phyloP scores from a whole-genome alignment of 2,329 filamentous ascomycete species.

The Ophiognomonia clavigignenti-juglandacearum region DNA sequence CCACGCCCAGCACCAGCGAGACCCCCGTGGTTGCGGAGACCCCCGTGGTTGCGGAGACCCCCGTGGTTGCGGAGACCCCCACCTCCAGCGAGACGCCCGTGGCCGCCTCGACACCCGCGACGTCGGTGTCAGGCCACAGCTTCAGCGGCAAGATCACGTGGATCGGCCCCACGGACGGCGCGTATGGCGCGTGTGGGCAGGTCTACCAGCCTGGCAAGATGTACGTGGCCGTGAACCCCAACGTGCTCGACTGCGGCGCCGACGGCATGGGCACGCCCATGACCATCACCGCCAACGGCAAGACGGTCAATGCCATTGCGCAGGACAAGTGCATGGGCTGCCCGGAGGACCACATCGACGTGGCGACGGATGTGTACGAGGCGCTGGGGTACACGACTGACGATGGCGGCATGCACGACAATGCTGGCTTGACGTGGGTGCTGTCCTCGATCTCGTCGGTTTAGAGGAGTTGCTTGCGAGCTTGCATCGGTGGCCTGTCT shows the following conservation, averaged over 20 bases:
- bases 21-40: slow-evolving; percentile 21
- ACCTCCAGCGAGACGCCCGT: slow-evolving; percentile 19
- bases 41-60: slow-evolving; percentile 23
- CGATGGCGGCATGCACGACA: slow-evolving; percentile 35
- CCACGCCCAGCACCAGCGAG: slow-evolving; percentile 14
- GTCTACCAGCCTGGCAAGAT: slow-evolving; percentile 62
- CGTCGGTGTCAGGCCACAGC: too few species aligned
- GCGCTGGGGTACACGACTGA: slow-evolving; percentile 44
- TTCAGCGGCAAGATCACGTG: slow-evolving; percentile 16
- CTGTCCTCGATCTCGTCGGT: not conserved
- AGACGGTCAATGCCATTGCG: slow-evolving; percentile 20
- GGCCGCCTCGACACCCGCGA: slow-evolving; percentile 1
- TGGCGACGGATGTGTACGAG: slow-evolving; percentile 26
- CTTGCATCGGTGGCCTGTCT: not conserved
- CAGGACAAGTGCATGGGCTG: slow-evolving; percentile 18
- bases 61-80: slow-evolving; percentile 22
- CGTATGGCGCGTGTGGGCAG: slow-evolving; percentile 23
- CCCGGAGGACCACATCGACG: slow-evolving; percentile 9
- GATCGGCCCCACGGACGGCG: slow-evolving; percentile 17
- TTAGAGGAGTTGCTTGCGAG: not conserved
- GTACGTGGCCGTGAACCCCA: slow-evolving; percentile 66
- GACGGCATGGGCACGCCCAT: slow-evolving; percentile 53
- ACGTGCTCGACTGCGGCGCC: slow-evolving; percentile 54
- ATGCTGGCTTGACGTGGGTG: slow-evolving; percentile 4
- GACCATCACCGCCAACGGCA: slow-evolving; percentile 21